Evolutionary conservation across 2,329 filamentous ascomycete genomes (phyloP).

Genomic region (Scleromitrula shiraiana): DNA sequence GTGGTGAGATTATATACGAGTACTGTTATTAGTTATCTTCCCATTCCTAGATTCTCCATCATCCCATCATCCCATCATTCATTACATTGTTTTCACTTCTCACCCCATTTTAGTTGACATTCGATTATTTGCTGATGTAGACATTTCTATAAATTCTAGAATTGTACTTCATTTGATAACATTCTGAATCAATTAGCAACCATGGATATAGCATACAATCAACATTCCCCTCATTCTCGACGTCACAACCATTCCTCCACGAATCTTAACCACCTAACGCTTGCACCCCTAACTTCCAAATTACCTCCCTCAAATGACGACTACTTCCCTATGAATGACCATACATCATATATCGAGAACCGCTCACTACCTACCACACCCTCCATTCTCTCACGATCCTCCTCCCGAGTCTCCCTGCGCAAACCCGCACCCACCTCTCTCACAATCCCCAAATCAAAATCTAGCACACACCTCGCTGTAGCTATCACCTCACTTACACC

Average conservation of each 20-base stretch:
- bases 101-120: conserved; percentile 1
- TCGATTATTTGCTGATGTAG: background rate
- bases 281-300: conserved; percentile 56
- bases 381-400: conserved; percentile 51
- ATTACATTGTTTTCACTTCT: background rate
- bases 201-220: conserved; percentile 56
- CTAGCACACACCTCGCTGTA: conserved; percentile 45
- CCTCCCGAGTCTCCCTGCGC: conserved; percentile 41
- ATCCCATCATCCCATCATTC: background rate
- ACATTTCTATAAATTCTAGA: background rate
- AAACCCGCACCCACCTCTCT: conserved; percentile 18
- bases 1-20: too few species aligned
- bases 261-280: conserved; percentile 51
- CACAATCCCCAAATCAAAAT: conserved; percentile 52
- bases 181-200: background rate
- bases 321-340: conserved; percentile 33
- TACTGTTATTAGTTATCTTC: too few species aligned
- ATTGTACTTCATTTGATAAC: background rate
- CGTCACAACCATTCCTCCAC: conserved; percentile 52
- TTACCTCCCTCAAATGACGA: conserved; percentile 50
- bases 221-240: conserved; percentile 48
- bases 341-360: conserved; percentile 50
- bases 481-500: conserved; percentile 2
- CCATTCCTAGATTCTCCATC: too few species aligned
- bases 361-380: conserved; percentile 58